phyloP scores from a whole-genome alignment of 31 red algal species.

The Bonnemaisonia californica region DNA sequence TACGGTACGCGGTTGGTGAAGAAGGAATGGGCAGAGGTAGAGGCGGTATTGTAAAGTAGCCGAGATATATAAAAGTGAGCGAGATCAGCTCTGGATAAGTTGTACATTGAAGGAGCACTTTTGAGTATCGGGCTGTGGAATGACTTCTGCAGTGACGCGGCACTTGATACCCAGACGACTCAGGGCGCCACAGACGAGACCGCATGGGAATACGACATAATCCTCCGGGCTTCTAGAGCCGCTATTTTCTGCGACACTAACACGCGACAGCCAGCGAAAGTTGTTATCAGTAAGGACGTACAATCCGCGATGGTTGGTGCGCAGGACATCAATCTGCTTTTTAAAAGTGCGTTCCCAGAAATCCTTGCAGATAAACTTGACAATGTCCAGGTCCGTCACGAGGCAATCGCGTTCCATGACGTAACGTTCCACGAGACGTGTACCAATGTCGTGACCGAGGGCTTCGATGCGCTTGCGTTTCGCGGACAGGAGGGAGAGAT shows the following conservation, averaged over 20 bases:
- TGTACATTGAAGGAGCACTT: conserved; percentile 76
- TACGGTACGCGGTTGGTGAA: too few species aligned
- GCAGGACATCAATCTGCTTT: conserved; percentile 92
- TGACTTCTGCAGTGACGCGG: conserved; percentile 70
- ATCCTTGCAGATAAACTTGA: conserved; percentile 97
- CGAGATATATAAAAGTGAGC: not conserved
- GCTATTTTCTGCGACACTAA: conserved; percentile 27
- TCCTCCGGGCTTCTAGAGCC: conserved; percentile 59
- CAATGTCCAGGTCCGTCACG: conserved; percentile 81
- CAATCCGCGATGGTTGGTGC: conserved; percentile 90
- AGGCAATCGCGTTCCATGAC: conserved; percentile 47
- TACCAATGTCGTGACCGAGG: conserved; percentile 72
- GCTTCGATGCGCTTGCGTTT: conserved; percentile 73
- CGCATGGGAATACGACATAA: conserved; percentile 83
- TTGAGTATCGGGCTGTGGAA: conserved; percentile 31
- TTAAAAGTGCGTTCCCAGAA: conserved; percentile 85
- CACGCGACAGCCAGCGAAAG: conserved; percentile 75
- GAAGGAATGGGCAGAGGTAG: too few species aligned
- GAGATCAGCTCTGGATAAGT: conserved; percentile 59
- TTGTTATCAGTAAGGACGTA: conserved; percentile 92
- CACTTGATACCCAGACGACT: conserved; percentile 73
- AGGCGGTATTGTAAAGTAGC: too few species aligned
- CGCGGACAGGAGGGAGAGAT: conserved; percentile 26
- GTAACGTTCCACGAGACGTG: conserved; percentile 67
- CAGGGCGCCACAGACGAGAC: conserved; percentile 81